These are phyloP conservation scores for Amaranthus hypochondriacus DNA, from an alignment of 148 eudicot genomes.

Conservation along the genomic window DNA sequence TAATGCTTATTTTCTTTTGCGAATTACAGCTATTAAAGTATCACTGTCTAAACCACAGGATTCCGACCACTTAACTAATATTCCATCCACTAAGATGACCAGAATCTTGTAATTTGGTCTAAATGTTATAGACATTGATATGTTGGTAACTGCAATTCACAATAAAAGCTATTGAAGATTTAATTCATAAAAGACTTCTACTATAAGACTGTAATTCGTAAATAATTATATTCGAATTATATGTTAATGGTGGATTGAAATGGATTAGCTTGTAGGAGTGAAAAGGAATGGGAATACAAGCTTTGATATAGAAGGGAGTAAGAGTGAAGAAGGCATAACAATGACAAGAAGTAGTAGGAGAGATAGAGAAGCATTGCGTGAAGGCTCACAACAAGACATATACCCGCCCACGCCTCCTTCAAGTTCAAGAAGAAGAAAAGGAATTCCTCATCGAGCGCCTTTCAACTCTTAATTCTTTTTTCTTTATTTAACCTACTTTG, in stretches of 20 bases:
- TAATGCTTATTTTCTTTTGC: too few relatives aligned
- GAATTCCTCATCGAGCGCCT: constrained; percentile 94
- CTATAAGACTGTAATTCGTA: too few relatives aligned
- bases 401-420: constrained; percentile 67
- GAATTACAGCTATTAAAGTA: too few relatives aligned
- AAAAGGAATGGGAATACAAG: constrained; percentile 79
- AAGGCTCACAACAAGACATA: constrained; percentile 53
- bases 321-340: constrained; percentile 38
- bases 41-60: too few relatives aligned
- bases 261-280: constrained; percentile 75
- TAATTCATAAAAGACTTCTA: too few relatives aligned
- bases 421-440: constrained; percentile 73
- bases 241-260: constrained; percentile 15
- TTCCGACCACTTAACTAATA: too few relatives aligned
- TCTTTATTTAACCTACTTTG: not conserved
- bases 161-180: too few relatives aligned
- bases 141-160: too few relatives aligned
- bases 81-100: too few relatives aligned
- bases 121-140: too few relatives aligned
- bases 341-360: constrained; percentile 34
- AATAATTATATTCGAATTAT: not conserved
- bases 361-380: constrained; percentile 51
- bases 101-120: too few relatives aligned
- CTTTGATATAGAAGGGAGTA: constrained; percentile 51
- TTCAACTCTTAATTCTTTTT: constrained; percentile 45